These are phyloP conservation scores for Coemansia sp. DNA, from an alignment of 192 early-diverging fungal genomes.

Conservation along the genomic window DNA sequence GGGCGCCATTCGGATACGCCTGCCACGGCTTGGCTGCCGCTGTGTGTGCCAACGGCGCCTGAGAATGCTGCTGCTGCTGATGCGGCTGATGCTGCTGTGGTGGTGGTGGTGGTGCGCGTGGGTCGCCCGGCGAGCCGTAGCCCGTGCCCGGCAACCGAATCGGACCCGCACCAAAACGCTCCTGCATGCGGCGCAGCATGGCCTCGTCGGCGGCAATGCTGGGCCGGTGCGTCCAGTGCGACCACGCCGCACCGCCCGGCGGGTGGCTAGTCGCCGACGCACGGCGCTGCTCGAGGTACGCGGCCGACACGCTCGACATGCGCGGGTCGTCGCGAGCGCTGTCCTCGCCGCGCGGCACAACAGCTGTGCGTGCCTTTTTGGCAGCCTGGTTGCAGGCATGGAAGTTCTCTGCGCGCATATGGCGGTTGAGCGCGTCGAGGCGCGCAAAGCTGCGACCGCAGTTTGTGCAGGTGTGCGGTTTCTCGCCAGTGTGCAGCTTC, in stretches of 20 bases:
- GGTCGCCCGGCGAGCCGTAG: no score
- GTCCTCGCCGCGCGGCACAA: no score
- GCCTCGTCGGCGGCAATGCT: slow-evolving; percentile 53
- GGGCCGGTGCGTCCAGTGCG: slow-evolving; percentile 48
- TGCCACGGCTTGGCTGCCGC: no score
- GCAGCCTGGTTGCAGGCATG: slow-evolving; percentile 57
- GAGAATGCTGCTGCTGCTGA: slow-evolving; percentile 3
- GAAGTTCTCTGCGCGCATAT: slow-evolving; percentile 60
- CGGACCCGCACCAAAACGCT: slow-evolving; percentile 36
- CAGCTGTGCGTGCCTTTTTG: slow-evolving; percentile 44
- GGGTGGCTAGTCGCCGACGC: slow-evolving; percentile 31
- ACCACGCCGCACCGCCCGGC: slow-evolving; percentile 11
- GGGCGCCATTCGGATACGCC: no score
- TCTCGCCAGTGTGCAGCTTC: slow-evolving; percentile 73
- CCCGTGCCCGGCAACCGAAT: no score
- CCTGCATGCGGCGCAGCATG: slow-evolving; percentile 48
- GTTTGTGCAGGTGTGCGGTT: slow-evolving; percentile 67
- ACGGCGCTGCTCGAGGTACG: slow-evolving; percentile 33
- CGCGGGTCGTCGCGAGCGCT: slow-evolving; percentile 18
- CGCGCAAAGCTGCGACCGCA: slow-evolving; percentile 81
- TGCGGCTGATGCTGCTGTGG: slow-evolving; percentile 3
- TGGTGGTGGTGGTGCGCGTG: slow-evolving; percentile 1
- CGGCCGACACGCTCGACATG: slow-evolving; percentile 19
- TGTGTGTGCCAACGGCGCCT: neutral
- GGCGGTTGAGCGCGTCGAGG: slow-evolving; percentile 73